Evolutionary conservation across 805 yeast genomes (phyloP), one percentile per base, ranked within the genome.

Genomic region (Starmerella bombi): DNA sequence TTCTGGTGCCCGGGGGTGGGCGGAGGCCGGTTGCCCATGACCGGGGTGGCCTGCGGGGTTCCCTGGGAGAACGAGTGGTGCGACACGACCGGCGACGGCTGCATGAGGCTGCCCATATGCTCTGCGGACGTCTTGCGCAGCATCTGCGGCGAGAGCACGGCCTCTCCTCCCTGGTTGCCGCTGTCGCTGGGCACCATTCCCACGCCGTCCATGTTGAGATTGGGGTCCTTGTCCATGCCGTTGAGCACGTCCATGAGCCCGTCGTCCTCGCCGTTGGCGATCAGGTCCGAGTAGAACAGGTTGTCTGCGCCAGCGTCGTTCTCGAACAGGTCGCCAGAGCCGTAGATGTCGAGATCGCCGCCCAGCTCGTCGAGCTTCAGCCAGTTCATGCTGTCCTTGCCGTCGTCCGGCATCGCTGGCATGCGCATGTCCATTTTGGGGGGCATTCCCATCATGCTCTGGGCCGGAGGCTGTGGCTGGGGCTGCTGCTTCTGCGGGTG

Each of bases 311-410:
- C 34, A 18, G 25, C 37, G 7, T 19, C 46, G 28, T 37, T 44
- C 14, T 33, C 44, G 33, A 43, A 41, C 32, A 42, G 25, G 19
- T 35, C 42, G 9, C 27, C 34, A 2, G 33, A 4, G 5, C 37
- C 36, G 12, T 25, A 35, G 22, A 41, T 36, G 27, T 38, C 43
- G 16, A 36, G 23, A 14, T 43, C 46, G 22, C 37, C 43, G n/a
- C 34, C 49, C 12, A 47, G 16, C 8, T 41, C 50, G 37, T 49
- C 51, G 34, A 48, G 36, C 27, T 45, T 48, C 17, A 49, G 42
- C 53, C 53, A 49, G 27, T 31, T 37, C 32, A 47, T 25, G n/a
- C n/a, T 7, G 15, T 48, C 51, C 20, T 40, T 37, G 18, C 4
- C 8, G 33, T 23, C 38, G 20, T 36, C 25, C 25, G 25, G 15